Evolutionary conservation across 352 stramenopile genomes (phyloP), one percentile per base, ranked within the genome.

Genomic region (Pythium dissotocum): DNA sequence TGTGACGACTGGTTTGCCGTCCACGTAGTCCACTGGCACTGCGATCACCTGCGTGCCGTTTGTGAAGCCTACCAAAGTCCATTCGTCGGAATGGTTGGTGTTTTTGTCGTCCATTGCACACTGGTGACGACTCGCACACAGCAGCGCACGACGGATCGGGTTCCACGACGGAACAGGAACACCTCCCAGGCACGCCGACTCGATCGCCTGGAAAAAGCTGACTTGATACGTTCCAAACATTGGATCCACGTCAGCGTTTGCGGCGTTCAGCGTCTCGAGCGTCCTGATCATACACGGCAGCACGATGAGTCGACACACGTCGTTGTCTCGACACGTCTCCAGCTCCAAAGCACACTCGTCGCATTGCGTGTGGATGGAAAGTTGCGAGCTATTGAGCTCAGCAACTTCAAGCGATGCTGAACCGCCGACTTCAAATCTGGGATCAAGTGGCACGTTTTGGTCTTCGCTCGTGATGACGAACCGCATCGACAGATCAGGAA

Each of bases 161-260:
- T 73, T 60, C 67, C 61, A 70, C 8, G 56, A 57, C 2, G 54
- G 6, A 0, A 60, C 35, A 0, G 56, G 6, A 4, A 53, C 30
- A 30, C 46, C 48, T 1, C 14, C n/a, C 36, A 70, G 57, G 67
- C 67, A 73, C 18, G 28, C n/a, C 0, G 49, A 18, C 21, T n/a
- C 8, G n/a, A 73, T 18, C 10, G 13, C 21, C 21, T 52, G n/a
- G 24, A 68, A 24, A 16, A 70, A 36, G 21, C 62, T 21, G 24
- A 73, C 24, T 2, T 13, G 35, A 32, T 63, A 67, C 2, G 57
- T 67, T 1, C 61, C 67, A 8, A 26, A 70, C 21, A 63, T 60
- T 12, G n/a, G 18, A 26, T 73, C 54, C 0, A 69, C 10, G 2
- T 57, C 9, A 0, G 48, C 55, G 1, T 28, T 62, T 0, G 54